Percentiles rank a stretch among this genome's conserved stretches.
Conservation (phyloP, 768 basidiomycete genomes). For the Rhodotorula graminis region DNA sequence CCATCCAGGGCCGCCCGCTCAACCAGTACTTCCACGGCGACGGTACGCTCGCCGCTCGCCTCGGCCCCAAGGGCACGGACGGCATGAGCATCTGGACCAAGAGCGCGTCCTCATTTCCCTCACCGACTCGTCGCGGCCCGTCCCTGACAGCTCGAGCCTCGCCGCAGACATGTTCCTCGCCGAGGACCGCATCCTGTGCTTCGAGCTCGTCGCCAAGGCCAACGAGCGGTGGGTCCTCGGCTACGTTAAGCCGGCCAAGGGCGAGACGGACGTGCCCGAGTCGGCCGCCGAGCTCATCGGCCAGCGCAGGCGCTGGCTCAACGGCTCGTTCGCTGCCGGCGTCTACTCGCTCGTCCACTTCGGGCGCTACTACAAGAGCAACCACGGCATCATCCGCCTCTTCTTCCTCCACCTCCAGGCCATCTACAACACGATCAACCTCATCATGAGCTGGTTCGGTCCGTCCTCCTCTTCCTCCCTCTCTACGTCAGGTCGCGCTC, state of each 20-base stretch:
- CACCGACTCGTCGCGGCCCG: no score
- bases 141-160: neutral
- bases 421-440: conserved; percentile 74
- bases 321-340: conserved; percentile 66
- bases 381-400: conserved; percentile 85
- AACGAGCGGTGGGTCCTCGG: conserved; percentile 74
- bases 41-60: conserved; percentile 79
- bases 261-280: conserved; percentile 57
- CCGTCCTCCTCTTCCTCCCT: neutral
- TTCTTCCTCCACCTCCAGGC: conserved; percentile 95
- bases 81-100: conserved; percentile 53
- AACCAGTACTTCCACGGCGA: conserved; percentile 53
- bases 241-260: conserved; percentile 82
- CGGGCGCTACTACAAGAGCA: conserved; percentile 60
- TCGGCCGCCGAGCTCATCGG: conserved; percentile 85
- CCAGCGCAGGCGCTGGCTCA: conserved; percentile 92
- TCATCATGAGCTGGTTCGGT: conserved; percentile 86
- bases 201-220: conserved; percentile 89
- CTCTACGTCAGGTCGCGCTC: no score
- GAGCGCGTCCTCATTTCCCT: conserved; percentile 20
- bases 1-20: conserved; percentile 76
- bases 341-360: conserved; percentile 87
- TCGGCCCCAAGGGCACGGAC: conserved; percentile 87
- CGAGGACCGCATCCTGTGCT: conserved; percentile 95
- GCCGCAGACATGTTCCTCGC: conserved; percentile 54